Conservation (phyloP, 1,284 basidiomycete genomes). For the Rhodotorula mucilaginosa region DNA sequence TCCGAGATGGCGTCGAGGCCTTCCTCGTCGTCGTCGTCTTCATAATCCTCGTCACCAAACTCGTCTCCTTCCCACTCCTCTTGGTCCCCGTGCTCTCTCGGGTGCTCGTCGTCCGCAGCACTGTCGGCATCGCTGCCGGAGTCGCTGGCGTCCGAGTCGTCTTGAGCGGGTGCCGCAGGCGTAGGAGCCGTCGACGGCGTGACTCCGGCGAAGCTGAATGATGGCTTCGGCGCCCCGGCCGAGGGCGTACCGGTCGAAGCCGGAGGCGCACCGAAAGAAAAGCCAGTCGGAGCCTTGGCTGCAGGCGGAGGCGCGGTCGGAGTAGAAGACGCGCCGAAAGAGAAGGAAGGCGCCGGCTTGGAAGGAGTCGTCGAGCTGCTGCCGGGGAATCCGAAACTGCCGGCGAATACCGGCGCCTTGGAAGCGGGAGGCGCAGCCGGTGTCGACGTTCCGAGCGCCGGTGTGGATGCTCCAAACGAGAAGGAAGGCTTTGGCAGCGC, state of each 20-base stretch:
- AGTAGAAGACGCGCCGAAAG: background rate
- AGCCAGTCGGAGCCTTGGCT: background rate
- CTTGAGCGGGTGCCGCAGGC: no score
- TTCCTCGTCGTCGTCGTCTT: slow-evolving; percentile 8
- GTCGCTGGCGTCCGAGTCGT: background rate
- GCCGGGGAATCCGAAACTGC: no score
- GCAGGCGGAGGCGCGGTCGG: background rate
- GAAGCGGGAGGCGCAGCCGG: background rate
- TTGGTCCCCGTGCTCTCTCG: background rate
- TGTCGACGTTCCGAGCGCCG: background rate
- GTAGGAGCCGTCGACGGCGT: background rate
- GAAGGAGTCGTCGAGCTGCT: no score
- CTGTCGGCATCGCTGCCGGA: background rate
- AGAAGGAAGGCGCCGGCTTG: background rate
- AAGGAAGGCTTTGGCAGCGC: background rate
- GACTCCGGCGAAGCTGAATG: slow-evolving; percentile 5
- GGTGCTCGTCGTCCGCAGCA: background rate
- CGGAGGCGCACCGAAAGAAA: slow-evolving; percentile 9
- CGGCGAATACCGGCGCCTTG: no score
- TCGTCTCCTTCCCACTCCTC: background rate
- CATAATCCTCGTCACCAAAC: slow-evolving; percentile 2
- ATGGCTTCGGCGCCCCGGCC: no score
- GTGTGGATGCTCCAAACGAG: background rate
- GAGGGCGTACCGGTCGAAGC: background rate
- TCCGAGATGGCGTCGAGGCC: slow-evolving; percentile 3